These are phyloP conservation scores for Erysimum pusillum DNA, from an alignment of 441 rosid species.

Conservation along the genomic window DNA sequence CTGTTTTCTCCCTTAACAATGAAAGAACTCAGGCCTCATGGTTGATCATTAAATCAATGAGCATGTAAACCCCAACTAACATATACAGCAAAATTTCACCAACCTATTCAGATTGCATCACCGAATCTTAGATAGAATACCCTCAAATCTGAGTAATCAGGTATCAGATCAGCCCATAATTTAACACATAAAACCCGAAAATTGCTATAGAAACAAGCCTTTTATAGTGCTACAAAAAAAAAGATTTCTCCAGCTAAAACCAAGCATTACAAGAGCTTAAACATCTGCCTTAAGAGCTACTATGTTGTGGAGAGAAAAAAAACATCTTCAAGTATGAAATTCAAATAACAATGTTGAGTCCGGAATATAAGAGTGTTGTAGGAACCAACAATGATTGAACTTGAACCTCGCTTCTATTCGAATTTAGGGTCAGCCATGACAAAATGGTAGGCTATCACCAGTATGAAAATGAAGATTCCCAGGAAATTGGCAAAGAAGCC, in stretches of 20 bases:
- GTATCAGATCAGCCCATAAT: not conserved
- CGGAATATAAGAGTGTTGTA: not conserved
- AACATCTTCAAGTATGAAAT: slow-evolving; percentile 30
- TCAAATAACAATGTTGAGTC: slow-evolving; percentile 18
- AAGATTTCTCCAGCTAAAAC: slow-evolving; percentile 15
- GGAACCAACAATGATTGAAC: slow-evolving; percentile 14
- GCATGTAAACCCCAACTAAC: not conserved
- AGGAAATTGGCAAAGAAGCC: slow-evolving; percentile 53
- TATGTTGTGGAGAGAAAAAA: not conserved
- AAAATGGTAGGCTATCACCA: slow-evolving; percentile 82
- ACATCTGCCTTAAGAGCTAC: slow-evolving; percentile 7
- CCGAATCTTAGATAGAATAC: not conserved
- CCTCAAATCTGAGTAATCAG: not conserved
- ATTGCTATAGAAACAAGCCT: slow-evolving; percentile 8
- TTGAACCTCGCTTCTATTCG: slow-evolving; percentile 55
- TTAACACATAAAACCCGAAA: not conserved
- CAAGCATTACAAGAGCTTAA: not conserved
- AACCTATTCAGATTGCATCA: not conserved
- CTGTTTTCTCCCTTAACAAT: slow-evolving; percentile 13
- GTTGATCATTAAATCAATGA: not conserved
- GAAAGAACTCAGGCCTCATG: not conserved
- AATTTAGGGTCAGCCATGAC: slow-evolving; percentile 82
- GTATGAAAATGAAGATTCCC: slow-evolving; percentile 74
- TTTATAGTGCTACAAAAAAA: not conserved
- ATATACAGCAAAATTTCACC: not conserved